Evolutionary conservation across 2,329 filamentous ascomycete species (phyloP).

Genomic region (Pyrenophora graminea): DNA sequence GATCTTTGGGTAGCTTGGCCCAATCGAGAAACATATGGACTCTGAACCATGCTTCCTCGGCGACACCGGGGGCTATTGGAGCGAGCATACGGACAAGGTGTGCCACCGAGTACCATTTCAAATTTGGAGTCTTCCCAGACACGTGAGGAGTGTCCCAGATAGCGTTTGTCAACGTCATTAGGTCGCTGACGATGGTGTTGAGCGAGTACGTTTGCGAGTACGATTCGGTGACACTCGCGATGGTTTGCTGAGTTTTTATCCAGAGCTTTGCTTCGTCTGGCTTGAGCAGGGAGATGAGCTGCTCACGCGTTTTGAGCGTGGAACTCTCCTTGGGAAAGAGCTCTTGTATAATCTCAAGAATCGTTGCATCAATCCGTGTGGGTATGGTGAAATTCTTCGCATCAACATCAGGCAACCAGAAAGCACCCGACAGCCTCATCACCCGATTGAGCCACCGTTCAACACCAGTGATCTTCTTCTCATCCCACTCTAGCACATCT

Average conservation of each 20-base stretch:
- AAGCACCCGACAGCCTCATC: slow-evolving; percentile 55
- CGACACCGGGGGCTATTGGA: slow-evolving; percentile 77
- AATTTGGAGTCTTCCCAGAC: slow-evolving; percentile 46
- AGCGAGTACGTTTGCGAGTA: slow-evolving; percentile 74
- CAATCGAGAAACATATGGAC: slow-evolving; percentile 47
- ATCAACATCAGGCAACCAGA: slow-evolving; percentile 29
- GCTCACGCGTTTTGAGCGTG: not conserved
- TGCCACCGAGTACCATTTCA: slow-evolving; percentile 58
- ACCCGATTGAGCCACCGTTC: slow-evolving; percentile 78
- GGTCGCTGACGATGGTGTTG: slow-evolving; percentile 81
- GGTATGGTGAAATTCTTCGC: slow-evolving; percentile 24
- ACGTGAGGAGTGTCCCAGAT: slow-evolving; percentile 34
- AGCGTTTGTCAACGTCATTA: slow-evolving; percentile 79
- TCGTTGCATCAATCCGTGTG: slow-evolving; percentile 31
- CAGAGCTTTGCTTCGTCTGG: slow-evolving; percentile 57
- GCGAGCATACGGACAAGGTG: slow-evolving; percentile 73
- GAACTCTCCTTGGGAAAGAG: slow-evolving; percentile 12
- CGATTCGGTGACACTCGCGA: slow-evolving; percentile 68
- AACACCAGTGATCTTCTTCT: slow-evolving; percentile 77
- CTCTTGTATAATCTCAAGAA: slow-evolving; percentile 23
- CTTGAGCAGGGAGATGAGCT: slow-evolving; percentile 16
- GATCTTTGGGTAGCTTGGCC: not conserved
- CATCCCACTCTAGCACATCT: slow-evolving; percentile 87
- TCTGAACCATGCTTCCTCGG: slow-evolving; percentile 77
- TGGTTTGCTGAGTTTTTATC: slow-evolving; percentile 68